These are phyloP conservation scores for Rhizopus stolonifer DNA, from an alignment of 371 early-diverging fungal species.

Conservation along the genomic window DNA sequence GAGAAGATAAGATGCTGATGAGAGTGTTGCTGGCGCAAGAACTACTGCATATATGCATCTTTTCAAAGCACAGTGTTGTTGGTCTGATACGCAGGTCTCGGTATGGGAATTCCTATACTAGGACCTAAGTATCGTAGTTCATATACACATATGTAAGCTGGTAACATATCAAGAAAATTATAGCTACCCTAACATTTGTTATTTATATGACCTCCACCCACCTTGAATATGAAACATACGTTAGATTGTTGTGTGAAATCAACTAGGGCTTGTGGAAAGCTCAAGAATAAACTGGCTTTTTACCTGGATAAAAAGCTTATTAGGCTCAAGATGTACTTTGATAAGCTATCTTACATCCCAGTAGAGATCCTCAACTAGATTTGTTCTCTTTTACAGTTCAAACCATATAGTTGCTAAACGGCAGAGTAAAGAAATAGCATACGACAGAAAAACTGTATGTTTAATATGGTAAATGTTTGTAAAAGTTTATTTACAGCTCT, in stretches of 20 bases:
- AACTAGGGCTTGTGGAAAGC: constrained; percentile 16
- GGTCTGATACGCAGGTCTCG: constrained; percentile 43
- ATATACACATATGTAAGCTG: constrained; percentile 12
- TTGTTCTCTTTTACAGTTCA: constrained; percentile 15
- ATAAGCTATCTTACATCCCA: constrained; percentile 14
- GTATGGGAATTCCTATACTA: constrained; percentile 36
- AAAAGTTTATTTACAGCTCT: constrained; percentile 10
- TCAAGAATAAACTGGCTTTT: constrained; percentile 15
- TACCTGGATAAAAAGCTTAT: constrained; percentile 14
- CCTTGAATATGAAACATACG: constrained; percentile 4
- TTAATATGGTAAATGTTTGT: constrained; percentile 11
- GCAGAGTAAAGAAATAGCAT: constrained; percentile 15
- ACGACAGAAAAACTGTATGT: constrained; percentile 14
- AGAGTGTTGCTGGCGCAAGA: constrained; percentile 49
- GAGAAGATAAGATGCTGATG: constrained; percentile 50
- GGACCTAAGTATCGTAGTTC: constrained; percentile 7
- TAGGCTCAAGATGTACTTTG: constrained; percentile 15
- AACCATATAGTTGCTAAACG: constrained; percentile 14
- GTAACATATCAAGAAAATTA: constrained; percentile 15
- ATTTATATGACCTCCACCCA: constrained; percentile 9
- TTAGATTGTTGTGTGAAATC: constrained; percentile 10
- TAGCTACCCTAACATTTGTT: constrained; percentile 10
- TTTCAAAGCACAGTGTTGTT: constrained; percentile 44
- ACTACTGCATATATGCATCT: constrained; percentile 39
- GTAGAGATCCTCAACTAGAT: constrained; percentile 14